Percentiles rank a stretch among this genome's conserved stretches.
phyloP scores from a whole-genome alignment of 768 basidiomycete species.

The Clathrus columnatus region DNA sequence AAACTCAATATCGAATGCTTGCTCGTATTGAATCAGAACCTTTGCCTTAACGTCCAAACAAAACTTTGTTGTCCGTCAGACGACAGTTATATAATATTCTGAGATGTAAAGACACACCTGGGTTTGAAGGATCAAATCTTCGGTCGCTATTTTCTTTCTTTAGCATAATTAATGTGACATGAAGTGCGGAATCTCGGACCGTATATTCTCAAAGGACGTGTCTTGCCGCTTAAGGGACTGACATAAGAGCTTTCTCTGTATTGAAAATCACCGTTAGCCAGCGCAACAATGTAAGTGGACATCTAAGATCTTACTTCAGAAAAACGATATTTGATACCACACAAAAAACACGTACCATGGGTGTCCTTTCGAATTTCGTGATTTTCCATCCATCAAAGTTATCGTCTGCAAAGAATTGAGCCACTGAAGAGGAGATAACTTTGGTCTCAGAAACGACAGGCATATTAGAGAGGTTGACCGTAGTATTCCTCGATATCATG shows the following conservation, averaged over 20 bases:
- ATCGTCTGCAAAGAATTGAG: constrained; percentile 9
- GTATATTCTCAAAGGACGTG: constrained; percentile 78
- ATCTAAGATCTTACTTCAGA: constrained; percentile 30
- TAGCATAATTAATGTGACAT: not conserved
- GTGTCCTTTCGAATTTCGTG: constrained; percentile 72
- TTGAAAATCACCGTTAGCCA: constrained; percentile 70
- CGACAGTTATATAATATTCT: not conserved
- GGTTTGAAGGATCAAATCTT: constrained; percentile 75
- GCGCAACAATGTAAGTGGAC: constrained; percentile 87
- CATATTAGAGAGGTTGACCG: constrained; percentile 85
- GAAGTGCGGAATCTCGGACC: constrained; percentile 29
- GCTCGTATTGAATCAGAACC: constrained; percentile 82
- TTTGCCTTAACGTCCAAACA: constrained; percentile 79
- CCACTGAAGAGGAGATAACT: constrained; percentile 24
- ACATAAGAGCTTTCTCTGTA: constrained; percentile 66
- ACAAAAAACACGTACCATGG: constrained; percentile 36
- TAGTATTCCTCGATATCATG: constrained; percentile 68
- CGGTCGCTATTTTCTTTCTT: constrained; percentile 46
- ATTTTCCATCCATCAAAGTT: constrained; percentile 58
- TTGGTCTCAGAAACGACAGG: constrained; percentile 43
- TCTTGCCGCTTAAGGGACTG: constrained; percentile 73
- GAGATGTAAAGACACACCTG: constrained; percentile 9
- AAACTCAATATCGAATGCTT: constrained; percentile 86
- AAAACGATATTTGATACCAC: not conserved
- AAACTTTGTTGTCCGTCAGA: constrained; percentile 38